phyloP scores from a whole-genome alignment of 2,329 filamentous ascomycete species.

The Aspergillus sojae region DNA sequence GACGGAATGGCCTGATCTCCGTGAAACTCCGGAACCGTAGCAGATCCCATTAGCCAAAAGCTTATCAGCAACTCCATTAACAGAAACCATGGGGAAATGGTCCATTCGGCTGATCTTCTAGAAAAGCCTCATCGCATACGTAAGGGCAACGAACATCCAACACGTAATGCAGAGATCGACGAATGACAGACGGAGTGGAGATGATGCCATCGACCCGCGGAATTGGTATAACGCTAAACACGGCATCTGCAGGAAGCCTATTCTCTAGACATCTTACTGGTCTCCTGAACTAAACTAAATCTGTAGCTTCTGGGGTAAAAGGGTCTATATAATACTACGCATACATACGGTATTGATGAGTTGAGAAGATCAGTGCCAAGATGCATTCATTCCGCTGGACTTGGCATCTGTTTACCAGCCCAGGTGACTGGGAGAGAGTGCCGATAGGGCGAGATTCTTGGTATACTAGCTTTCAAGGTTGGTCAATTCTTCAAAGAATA shows the following conservation, averaged over 20 bases:
- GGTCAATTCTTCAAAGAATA: not conserved
- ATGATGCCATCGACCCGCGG: constrained; percentile 26
- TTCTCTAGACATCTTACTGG: not conserved
- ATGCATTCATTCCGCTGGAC: not conserved
- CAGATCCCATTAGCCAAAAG: constrained; percentile 2
- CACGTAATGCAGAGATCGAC: not conserved
- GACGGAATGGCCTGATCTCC: not conserved
- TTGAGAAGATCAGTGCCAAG: not conserved
- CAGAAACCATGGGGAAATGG: not conserved
- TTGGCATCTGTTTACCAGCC: not conserved
- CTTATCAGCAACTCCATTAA: not conserved
- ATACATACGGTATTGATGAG: not conserved
- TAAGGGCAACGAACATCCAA: not conserved
- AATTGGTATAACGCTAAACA: constrained; percentile 12
- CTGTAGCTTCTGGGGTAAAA: not conserved
- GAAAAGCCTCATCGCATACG: constrained; percentile 4
- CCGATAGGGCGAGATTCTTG: not conserved
- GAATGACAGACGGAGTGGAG: constrained; percentile 14
- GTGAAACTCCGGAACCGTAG: not conserved
- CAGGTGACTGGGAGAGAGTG: not conserved
- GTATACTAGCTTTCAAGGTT: not conserved
- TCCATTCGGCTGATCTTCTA: constrained; percentile 14
- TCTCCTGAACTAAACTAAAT: not conserved
- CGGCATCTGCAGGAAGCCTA: not conserved
- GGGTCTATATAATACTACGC: not conserved